Evolutionary conservation across 1,139 yeast species (phyloP), one percentile per base, ranked within the genome.

Genomic region (Candida neerlandica): DNA sequence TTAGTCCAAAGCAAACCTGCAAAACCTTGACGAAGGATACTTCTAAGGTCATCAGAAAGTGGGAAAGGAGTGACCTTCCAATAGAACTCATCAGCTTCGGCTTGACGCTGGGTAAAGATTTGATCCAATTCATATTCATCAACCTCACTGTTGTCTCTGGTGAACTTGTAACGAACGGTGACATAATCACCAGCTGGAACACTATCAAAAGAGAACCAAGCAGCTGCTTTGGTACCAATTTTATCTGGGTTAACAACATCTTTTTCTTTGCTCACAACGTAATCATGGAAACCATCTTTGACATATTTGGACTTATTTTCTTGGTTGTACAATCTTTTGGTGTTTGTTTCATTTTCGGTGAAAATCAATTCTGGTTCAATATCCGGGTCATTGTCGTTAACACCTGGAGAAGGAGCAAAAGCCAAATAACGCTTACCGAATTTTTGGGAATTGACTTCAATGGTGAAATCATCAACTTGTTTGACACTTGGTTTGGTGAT

Each of bases 1-100:
- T 92, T 92, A 10, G 96, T 86, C 98, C 98, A 92, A 61, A 92
- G 75, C 69, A 92, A 77, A 1, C 98, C 97, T 7, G 97, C 94
- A 67, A 90, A 89, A 0, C 97, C 96, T 71, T 92, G 97, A 63
- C 97, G 82, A 73, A 92, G 97, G 51, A 92, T 86, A 60, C 81
- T 84, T 65, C 97, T 79, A 60, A 92, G 76, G 53, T 88, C 90
- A 54, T 89, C 95, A 41, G 89, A 81, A 55, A 91, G 80, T 38
- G 97, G 97, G 62, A 89, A 69, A 5, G 98, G 97, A 16, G 94
- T 81, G 43, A 92, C 81, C 64, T 88, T 84, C 91, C 95, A 90
- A 71, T 91, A 92, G 67, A 92, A 92, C 44, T 91, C 94, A 62
- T 92, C 97, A 9, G 98, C 97, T 62, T 92, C 98, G 54, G 83